These are phyloP conservation scores for Lophium mytilinum DNA, from an alignment of 495 filamentous ascomycete species.

Conservation along the genomic window DNA sequence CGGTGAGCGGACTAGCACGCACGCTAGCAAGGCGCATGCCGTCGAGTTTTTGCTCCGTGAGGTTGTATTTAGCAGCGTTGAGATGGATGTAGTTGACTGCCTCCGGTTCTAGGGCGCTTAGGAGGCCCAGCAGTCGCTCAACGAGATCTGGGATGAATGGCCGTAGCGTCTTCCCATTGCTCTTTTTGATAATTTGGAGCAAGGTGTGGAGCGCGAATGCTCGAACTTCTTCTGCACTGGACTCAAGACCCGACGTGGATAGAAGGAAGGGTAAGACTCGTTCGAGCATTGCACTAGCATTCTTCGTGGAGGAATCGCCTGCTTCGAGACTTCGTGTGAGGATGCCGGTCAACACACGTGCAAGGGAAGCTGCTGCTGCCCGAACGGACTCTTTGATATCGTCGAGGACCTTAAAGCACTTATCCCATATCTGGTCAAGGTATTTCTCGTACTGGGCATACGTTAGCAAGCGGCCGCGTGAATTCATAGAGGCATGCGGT, in stretches of 20 bases:
- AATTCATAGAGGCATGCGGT: not conserved
- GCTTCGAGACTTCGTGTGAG: conserved; percentile 81
- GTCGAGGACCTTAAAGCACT: conserved; percentile 78
- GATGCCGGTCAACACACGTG: conserved; percentile 70
- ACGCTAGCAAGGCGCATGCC: conserved; percentile 71
- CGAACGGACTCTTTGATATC: conserved; percentile 92
- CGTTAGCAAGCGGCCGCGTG: not conserved
- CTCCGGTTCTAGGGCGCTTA: conserved; percentile 81
- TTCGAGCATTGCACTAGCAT: conserved; percentile 65
- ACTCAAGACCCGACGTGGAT: conserved; percentile 82
- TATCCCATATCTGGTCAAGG: conserved; percentile 72
- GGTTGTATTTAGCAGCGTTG: conserved; percentile 76
- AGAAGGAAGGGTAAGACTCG: conserved; percentile 84
- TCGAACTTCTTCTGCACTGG: conserved; percentile 76
- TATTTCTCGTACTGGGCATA: conserved; percentile 59
- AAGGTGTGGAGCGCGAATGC: conserved; percentile 56
- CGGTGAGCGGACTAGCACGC: conserved; percentile 80
- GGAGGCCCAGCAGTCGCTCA: conserved; percentile 65
- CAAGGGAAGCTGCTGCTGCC: conserved; percentile 68
- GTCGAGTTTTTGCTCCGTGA: conserved; percentile 78
- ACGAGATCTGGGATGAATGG: conserved; percentile 77
- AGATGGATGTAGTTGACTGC: conserved; percentile 86
- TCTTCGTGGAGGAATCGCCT: conserved; percentile 58
- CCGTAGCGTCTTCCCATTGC: conserved; percentile 56
- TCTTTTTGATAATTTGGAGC: conserved; percentile 80